A percentile compares a stretch with the other conserved stretches of the same genome.
Evolutionary conservation across 2,329 filamentous ascomycete genomes (phyloP).

Genomic region (Xylaria multiplex): DNA sequence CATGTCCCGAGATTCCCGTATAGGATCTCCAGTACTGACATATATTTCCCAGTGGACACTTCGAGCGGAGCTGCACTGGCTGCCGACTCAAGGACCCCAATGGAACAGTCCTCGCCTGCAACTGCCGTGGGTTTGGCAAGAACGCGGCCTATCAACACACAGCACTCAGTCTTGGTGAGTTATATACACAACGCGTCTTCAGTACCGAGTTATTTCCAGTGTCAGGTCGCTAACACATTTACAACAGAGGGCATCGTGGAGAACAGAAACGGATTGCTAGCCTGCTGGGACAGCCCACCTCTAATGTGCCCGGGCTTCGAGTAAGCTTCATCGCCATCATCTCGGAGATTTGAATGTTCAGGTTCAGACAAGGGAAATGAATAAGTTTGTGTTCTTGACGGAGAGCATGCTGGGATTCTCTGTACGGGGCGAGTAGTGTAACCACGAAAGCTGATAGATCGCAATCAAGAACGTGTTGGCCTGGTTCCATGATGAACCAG

Average conservation of each 20-base stretch:
- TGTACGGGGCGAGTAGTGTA: background rate
- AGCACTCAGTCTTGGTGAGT: slow-evolving; percentile 33
- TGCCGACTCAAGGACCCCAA: slow-evolving; percentile 34
- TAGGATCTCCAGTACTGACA: slow-evolving; percentile 2
- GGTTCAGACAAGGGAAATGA: background rate
- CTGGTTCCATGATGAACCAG: no score
- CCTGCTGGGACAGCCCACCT: slow-evolving; percentile 33
- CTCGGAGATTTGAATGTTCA: background rate
- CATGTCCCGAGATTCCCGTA: background rate
- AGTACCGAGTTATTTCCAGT: background rate
- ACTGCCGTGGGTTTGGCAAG: slow-evolving; percentile 36
- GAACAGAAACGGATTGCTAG: slow-evolving; percentile 25
- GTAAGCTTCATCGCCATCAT: slow-evolving; percentile 1
- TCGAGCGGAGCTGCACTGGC: slow-evolving; percentile 33
- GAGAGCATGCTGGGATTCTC: background rate
- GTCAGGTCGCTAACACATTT: background rate
- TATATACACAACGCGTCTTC: background rate
- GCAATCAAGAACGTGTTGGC: background rate
- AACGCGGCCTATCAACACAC: slow-evolving; percentile 28
- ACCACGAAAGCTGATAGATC: background rate
- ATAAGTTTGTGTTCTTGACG: background rate
- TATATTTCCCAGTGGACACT: slow-evolving; percentile 25
- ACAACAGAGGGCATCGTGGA: slow-evolving; percentile 27
- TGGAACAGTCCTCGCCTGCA: slow-evolving; percentile 31
- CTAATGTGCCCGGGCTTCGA: slow-evolving; percentile 17